phyloP scores from a whole-genome alignment of 129 eudicot genomes.

The Heracleum sosnowskyi region DNA sequence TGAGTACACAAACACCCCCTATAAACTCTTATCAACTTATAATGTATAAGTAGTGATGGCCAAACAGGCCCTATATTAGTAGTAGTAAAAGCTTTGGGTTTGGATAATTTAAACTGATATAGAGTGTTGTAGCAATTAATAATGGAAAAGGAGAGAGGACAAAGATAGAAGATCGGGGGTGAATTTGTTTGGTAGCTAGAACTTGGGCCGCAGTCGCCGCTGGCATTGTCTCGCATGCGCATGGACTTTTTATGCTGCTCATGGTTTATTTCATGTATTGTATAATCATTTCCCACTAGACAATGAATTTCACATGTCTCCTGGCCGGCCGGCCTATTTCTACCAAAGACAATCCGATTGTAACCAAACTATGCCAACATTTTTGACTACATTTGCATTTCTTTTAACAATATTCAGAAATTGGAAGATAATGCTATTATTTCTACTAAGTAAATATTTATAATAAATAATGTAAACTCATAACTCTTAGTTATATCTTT shows the following conservation, averaged over 20 bases:
- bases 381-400: not conserved
- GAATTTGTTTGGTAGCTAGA: constrained; percentile 1
- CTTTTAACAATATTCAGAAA: too few relatives aligned
- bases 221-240: constrained; percentile 13
- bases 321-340: not conserved
- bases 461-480: too few relatives aligned
- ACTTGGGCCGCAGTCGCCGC: constrained; percentile 11
- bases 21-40: too few relatives aligned
- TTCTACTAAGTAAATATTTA: too few relatives aligned
- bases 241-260: not conserved
- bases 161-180: not conserved
- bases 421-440: too few relatives aligned
- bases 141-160: not conserved
- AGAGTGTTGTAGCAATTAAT: too few relatives aligned
- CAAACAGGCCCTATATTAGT: too few relatives aligned
- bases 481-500: too few relatives aligned
- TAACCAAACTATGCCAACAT: not conserved
- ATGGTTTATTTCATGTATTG: not conserved
- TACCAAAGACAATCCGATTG: not conserved
- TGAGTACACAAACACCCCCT: too few relatives aligned
- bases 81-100: too few relatives aligned
- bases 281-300: not conserved
- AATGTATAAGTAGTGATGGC: too few relatives aligned
- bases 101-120: too few relatives aligned
- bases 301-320: not conserved